phyloP scores from a whole-genome alignment of 495 filamentous ascomycete genomes.

The Aspergillus affinis region DNA sequence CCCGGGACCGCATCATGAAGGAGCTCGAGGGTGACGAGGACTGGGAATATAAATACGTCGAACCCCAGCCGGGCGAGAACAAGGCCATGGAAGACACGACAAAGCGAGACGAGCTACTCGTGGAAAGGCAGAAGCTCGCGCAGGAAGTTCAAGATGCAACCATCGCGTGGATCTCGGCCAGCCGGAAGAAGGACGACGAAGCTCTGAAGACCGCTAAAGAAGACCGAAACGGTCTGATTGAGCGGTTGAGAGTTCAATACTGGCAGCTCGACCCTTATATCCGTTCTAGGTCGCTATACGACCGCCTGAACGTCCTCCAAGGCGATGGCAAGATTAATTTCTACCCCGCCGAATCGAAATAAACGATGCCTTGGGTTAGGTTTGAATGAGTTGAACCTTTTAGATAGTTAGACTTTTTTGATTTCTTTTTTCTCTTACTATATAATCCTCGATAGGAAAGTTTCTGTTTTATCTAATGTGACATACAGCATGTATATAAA shows the following conservation, averaged over 20 bases:
- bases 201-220: conserved; percentile 49
- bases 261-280: conserved; percentile 81
- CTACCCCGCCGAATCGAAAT: conserved; percentile 50
- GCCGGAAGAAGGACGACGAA: conserved; percentile 45
- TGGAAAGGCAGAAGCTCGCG: conserved; percentile 58
- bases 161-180: conserved; percentile 62
- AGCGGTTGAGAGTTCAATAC: conserved; percentile 69
- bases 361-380: conserved; percentile 22
- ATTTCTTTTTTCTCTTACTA: background rate
- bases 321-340: conserved; percentile 66
- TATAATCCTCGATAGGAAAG: conserved; percentile 4
- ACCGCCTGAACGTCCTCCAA: conserved; percentile 67
- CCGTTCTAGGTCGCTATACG: conserved; percentile 70
- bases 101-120: conserved; percentile 59
- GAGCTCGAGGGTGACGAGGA: conserved; percentile 82
- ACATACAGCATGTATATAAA: conserved; percentile 8
- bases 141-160: conserved; percentile 70
- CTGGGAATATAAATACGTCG: conserved; percentile 75
- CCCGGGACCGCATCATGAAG: conserved; percentile 65
- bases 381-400: background rate
- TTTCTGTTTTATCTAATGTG: conserved; percentile 2
- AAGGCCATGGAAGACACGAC: conserved; percentile 64
- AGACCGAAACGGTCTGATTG: conserved; percentile 60
- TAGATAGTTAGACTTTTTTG: background rate
- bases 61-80: conserved; percentile 71